A percentile compares a stretch with the other conserved stretches of the same genome.
phyloP scores from a whole-genome alignment of 2,329 filamentous ascomycete genomes.

The Coniochaeta ligniaria region DNA sequence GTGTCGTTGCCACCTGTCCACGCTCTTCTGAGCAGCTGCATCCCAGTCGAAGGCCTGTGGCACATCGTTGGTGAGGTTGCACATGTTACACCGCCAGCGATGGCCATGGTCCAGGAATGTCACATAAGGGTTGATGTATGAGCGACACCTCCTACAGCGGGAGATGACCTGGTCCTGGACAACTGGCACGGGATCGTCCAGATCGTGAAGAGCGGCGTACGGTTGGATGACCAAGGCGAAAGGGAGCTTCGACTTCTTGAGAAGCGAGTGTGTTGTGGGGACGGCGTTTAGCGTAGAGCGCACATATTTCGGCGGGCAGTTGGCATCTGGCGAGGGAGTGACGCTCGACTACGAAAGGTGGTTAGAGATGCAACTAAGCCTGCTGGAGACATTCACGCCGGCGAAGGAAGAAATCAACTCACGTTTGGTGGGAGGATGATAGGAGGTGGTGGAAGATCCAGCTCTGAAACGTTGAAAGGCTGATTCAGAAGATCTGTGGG shows the following conservation, averaged over 20 bases:
- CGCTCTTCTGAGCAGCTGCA: constrained; percentile 78
- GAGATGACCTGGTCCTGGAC: constrained; percentile 97
- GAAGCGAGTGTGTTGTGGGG: constrained; percentile 81
- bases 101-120: constrained; percentile 96
- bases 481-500: constrained; percentile 87
- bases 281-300: constrained; percentile 92
- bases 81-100: constrained; percentile 99
- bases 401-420: constrained; percentile 30
- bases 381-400: not conserved
- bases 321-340: constrained; percentile 83
- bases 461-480: constrained; percentile 87
- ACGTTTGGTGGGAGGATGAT: constrained; percentile 91
- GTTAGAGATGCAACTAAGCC: constrained; percentile 27
- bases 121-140: constrained; percentile 97
- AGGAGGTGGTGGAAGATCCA: constrained; percentile 84
- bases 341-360: constrained; percentile 61
- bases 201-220: constrained; percentile 86
- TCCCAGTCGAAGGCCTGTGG: constrained; percentile 99
- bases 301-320: constrained; percentile 89
- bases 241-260: constrained; percentile 95
- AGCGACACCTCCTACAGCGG: constrained; percentile 87
- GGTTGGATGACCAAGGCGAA: constrained; percentile 96
- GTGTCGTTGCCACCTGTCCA: constrained; percentile 85
- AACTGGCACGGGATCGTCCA: constrained; percentile 83
- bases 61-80: constrained; percentile 95